Percentiles rank a stretch among this genome's conserved stretches.
Evolutionary conservation across 1,139 yeast genomes (phyloP).

Genomic region (Saccharomyces hybrid): DNA sequence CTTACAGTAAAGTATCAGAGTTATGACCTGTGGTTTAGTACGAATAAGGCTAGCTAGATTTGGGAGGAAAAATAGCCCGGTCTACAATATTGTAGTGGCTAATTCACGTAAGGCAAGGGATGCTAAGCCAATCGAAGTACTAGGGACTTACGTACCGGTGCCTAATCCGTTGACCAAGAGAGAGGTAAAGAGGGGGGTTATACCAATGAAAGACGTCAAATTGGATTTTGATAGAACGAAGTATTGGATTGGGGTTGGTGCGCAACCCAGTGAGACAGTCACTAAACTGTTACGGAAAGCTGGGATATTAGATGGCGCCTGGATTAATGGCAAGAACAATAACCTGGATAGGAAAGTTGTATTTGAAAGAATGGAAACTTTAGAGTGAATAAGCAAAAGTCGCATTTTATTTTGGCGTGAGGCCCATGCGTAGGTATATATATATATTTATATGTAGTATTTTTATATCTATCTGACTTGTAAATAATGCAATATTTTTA

Average conservation of each 20-base stretch:
- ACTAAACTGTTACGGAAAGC: conserved; percentile 71
- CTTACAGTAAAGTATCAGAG: neutral
- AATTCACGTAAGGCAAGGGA: conserved; percentile 65
- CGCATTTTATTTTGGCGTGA: neutral
- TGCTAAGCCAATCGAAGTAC: conserved; percentile 83
- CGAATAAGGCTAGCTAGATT: conserved; percentile 86
- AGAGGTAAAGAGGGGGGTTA: conserved; percentile 47
- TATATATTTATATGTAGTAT: conserved; percentile 1
- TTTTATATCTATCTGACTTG: conserved; percentile 6
- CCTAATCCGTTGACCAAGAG: conserved; percentile 59
- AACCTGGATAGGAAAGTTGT: neutral
- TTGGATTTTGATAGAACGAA: conserved; percentile 87
- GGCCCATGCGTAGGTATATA: neutral
- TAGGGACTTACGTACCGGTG: conserved; percentile 88
- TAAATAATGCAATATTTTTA: conserved; percentile 6
- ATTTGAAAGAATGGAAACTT: neutral
- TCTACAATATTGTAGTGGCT: conserved; percentile 87
- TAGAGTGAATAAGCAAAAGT: neutral
- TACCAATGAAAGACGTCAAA: conserved; percentile 70
- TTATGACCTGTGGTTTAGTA: conserved; percentile 41
- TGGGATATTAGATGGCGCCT: conserved; percentile 63
- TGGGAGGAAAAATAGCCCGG: conserved; percentile 82
- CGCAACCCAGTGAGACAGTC: conserved; percentile 85
- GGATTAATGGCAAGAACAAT: conserved; percentile 34
- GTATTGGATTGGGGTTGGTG: conserved; percentile 99